Conservation (phyloP, 2,329 filamentous ascomycete species). For the Colletotrichum simmondsii region DNA sequence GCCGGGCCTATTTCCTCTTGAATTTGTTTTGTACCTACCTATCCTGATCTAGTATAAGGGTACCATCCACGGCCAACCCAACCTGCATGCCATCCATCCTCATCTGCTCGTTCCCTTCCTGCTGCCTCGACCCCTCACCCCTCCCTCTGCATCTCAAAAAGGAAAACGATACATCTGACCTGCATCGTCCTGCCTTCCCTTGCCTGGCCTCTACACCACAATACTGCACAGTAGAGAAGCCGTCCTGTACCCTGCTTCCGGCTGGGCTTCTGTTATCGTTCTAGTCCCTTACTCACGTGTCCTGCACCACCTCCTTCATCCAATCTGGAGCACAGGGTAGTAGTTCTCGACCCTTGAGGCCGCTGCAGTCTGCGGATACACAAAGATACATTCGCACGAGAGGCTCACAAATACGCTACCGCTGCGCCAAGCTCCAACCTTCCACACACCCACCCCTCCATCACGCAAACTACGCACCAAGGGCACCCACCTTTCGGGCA, state of each 20-base stretch:
- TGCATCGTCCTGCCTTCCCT: constrained; percentile 24
- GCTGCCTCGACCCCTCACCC: constrained; percentile 21
- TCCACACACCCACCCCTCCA: constrained; percentile 27
- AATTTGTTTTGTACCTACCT: constrained; percentile 5
- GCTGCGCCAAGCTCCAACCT: constrained; percentile 32
- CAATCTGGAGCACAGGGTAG: constrained; percentile 6
- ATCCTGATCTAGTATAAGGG: constrained; percentile 30
- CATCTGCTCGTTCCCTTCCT: constrained; percentile 12
- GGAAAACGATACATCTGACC: constrained; percentile 30
- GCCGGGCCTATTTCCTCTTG: background rate
- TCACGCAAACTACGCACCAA: constrained; percentile 21
- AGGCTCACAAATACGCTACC: constrained; percentile 28
- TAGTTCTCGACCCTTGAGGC: background rate
- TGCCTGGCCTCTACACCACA: constrained; percentile 9
- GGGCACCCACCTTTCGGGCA: constrained; percentile 26
- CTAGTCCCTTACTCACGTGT: constrained; percentile 27
- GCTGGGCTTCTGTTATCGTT: constrained; percentile 4
- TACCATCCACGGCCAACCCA: constrained; percentile 5
- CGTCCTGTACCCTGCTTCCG: constrained; percentile 9
- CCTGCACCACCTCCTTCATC: constrained; percentile 1
- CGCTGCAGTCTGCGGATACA: background rate
- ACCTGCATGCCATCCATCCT: constrained; percentile 25
- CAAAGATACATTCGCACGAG: constrained; percentile 14
- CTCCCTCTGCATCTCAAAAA: constrained; percentile 25
- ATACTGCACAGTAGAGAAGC: background rate